Evolutionary conservation across 208 protist genomes (phyloP).

Genomic region (Herpetomonas tarakana): DNA sequence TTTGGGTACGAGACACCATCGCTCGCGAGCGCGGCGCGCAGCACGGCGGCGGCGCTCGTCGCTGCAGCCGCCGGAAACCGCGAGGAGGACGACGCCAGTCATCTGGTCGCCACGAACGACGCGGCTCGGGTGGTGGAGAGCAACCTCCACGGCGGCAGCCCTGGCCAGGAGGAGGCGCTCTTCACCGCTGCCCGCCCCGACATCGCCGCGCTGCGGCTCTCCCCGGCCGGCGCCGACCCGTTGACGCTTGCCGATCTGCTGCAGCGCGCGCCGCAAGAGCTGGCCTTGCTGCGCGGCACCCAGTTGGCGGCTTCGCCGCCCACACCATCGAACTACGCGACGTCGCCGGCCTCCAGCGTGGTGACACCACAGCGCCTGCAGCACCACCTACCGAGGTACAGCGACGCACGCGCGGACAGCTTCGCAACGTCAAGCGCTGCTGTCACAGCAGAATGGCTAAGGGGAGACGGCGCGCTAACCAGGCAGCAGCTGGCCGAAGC

Average conservation of each 20-base stretch:
- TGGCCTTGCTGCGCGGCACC: background rate
- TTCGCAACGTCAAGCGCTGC: background rate
- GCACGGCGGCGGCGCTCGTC: background rate
- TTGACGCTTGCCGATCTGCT: background rate
- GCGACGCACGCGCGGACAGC: slow-evolving; percentile 14
- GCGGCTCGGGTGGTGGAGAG: background rate
- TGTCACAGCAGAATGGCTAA: background rate
- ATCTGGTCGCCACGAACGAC: background rate
- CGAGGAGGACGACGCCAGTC: background rate
- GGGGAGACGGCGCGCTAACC: background rate
- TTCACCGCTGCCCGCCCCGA: background rate
- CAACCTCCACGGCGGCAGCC: no score
- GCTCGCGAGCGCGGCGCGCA: background rate
- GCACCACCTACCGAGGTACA: background rate
- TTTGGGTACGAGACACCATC: slow-evolving; percentile 56
- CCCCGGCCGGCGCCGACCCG: background rate
- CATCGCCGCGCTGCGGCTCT: background rate
- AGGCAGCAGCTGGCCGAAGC: slow-evolving; percentile 10
- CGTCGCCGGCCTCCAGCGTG: background rate
- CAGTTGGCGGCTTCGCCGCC: background rate
- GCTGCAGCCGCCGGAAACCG: background rate
- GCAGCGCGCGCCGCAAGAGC: background rate
- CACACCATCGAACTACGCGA: background rate
- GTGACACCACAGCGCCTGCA: background rate
- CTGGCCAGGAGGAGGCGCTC: background rate